Conservation (phyloP, 345 rosid species). For the Salix koriyanagi region DNA sequence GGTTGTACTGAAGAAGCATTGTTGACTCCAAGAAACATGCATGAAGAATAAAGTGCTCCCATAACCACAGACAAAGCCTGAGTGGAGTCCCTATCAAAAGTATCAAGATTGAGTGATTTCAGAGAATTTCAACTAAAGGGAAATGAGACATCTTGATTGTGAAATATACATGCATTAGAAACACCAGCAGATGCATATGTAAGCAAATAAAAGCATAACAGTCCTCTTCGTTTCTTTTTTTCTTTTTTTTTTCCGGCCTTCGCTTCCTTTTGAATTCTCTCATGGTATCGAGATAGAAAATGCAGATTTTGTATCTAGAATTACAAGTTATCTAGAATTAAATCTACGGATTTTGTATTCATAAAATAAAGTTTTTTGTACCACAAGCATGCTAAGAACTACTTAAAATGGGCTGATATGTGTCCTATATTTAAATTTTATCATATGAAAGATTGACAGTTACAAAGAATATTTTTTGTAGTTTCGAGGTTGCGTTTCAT, state of each 20-base stretch:
- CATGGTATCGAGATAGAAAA: not conserved
- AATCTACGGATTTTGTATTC: not conserved
- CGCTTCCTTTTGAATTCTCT: not conserved
- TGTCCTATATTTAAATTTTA: not conserved
- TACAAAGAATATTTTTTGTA: not conserved
- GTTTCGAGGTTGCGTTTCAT: not conserved
- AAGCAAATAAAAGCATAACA: no score
- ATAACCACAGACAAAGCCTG: conserved; percentile 55
- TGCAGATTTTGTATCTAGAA: not conserved
- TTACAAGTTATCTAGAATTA: no score
- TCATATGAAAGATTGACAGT: not conserved
- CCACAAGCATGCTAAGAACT: not conserved
- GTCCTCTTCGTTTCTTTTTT: not conserved
- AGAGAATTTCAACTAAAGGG: not conserved
- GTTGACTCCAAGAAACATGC: conserved; percentile 80
- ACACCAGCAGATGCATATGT: not conserved
- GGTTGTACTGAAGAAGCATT: conserved; percentile 92
- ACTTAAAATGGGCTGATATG: not conserved
- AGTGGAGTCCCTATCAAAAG: conserved; percentile 39
- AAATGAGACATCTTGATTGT: not conserved
- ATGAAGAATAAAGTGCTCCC: conserved; percentile 85
- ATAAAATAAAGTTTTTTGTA: not conserved
- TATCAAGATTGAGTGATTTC: not conserved
- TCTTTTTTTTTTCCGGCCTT: not conserved
- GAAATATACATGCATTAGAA: not conserved